Evolutionary conservation across 148 eudicot genomes (phyloP), one percentile per base, ranked within the genome.

Genomic region (Silene latifolia): DNA sequence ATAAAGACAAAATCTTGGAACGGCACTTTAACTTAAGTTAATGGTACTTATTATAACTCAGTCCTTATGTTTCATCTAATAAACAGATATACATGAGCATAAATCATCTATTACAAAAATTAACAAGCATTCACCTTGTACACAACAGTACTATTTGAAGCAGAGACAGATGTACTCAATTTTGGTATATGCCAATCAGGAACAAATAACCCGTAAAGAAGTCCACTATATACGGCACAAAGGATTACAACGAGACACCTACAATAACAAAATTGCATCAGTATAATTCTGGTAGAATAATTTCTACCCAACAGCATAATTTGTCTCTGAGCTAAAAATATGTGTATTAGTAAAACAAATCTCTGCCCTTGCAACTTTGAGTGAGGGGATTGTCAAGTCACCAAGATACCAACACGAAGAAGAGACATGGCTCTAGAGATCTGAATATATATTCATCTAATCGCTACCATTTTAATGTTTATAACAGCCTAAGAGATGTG

Each of bases 131-230:
- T 80, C 78, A 89, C 92, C 82, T 69, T 67, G 75, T 81, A 79
- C 59, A 79, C 72, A 80, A 63, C 8, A 76, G 77, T 83, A 18
- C 76, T 80, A 78, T 88, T 86, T 27, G 81, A 73, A 25, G 82
- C 35, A 67, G 70, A 63, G 48, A 80, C 47, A 69, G 85, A 79
- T 68, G 83, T 81, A 42, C 71, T 53, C 67, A 83, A 68, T 23
- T 72, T 74, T 67, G 85, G 72, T 59, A 64, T 76, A 71, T 76
- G 85, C 98, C 98, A 93, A 83, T 93, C 97, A 25, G 97, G 89
- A 79, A 93, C 97, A 75, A 83, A 83, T 74, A 93, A 73, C 27
- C 92, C 91, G 77, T 93, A 88, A 62, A 85, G 75, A 72, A 93
- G 76, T 53, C 87, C 92, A 63, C 86, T 51, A 83, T 91, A 88